Base-by-base conservation (phyloP, 129 eudicot genomes). In the Pittosporum tobira region DNA sequence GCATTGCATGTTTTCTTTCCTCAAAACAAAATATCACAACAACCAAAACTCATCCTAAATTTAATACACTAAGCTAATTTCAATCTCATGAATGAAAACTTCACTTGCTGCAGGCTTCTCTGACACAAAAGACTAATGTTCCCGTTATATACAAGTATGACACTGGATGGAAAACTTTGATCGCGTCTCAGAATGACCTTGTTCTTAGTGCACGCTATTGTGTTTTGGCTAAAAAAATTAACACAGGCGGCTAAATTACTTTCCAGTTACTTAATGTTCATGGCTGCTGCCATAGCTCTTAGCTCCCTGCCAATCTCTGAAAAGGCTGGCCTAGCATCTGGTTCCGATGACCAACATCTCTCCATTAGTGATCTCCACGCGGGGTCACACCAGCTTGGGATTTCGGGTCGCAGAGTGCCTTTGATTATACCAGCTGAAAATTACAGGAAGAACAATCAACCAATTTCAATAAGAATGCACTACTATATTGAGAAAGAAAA, bases 361-460 rank as follows among this genome's bases (percentile, higher is more conserved):
- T 69, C 80, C 80, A 75, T 75, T 46, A 75, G 63, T 6, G 65
- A 69, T 49, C 75, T 75, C 80, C 80, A 75, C 19, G 67, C 59
- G 2, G 80, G 80, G 51, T 75, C 75, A 59, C 80, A 69, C 80
- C 80, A 75, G 28, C 64, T 52, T 46, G 80, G 80, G 30, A 59
- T 52, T 42, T 69, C 80, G 3, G 80, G 80, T 27, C 80, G 54
- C 12, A 75, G 43, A 16, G 51, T 58, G 23, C 80, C 75, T 70
- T 59, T 64, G 20, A 75, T 64, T 60, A 75, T 69, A 64, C 75
- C 80, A 64, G 68, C 80, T 75, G 67, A 49, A 61, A 38, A 54
- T 10, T 5, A 47, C 13, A 45, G 21, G n/a, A 36, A 38, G 59
- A 48, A 50, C 45, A 47, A 3, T 26, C 29, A 34, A 22, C 45